Evolutionary conservation across 1,139 yeast genomes (phyloP).

Genomic region (Kodamaea plutei): DNA sequence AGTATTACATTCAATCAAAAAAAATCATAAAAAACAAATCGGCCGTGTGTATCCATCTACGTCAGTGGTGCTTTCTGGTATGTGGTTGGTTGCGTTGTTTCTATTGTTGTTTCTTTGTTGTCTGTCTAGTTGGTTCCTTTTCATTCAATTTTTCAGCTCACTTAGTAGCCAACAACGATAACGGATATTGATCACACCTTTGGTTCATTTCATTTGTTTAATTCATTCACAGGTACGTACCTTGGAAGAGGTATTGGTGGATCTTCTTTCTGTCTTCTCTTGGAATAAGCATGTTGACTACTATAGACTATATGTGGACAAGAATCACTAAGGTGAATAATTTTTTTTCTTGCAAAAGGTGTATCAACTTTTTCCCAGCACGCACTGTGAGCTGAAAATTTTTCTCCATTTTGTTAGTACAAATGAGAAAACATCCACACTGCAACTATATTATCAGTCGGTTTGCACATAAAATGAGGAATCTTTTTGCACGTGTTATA

Average conservation of each 20-base stretch:
- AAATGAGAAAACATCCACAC: conserved; percentile 1
- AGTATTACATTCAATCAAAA: too few species aligned
- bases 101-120: too few species aligned
- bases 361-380: conserved; percentile 1
- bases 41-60: too few species aligned
- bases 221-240: conserved; percentile 56
- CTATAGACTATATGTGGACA: conserved; percentile 13
- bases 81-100: too few species aligned
- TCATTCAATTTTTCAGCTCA: too few species aligned
- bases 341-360: conserved; percentile 5
- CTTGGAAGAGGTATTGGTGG: conserved; percentile 98
- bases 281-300: conserved; percentile 90
- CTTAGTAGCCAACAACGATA: too few species aligned
- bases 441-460: conserved; percentile 1
- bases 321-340: conserved; percentile 4
- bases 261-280: conserved; percentile 99
- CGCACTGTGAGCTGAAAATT: conserved; percentile 1
- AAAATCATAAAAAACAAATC: too few species aligned
- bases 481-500: too few species aligned
- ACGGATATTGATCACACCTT: too few species aligned
- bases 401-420: neutral
- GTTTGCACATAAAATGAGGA: neutral
- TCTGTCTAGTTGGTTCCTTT: too few species aligned
- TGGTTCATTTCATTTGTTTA: neutral
- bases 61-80: too few species aligned